A percentile compares a stretch with the other conserved stretches of the same genome.
These are phyloP conservation scores for Neophaeococcomyces mojaviensis DNA, from an alignment of 2,329 filamentous ascomycete genomes.

Conservation along the genomic window DNA sequence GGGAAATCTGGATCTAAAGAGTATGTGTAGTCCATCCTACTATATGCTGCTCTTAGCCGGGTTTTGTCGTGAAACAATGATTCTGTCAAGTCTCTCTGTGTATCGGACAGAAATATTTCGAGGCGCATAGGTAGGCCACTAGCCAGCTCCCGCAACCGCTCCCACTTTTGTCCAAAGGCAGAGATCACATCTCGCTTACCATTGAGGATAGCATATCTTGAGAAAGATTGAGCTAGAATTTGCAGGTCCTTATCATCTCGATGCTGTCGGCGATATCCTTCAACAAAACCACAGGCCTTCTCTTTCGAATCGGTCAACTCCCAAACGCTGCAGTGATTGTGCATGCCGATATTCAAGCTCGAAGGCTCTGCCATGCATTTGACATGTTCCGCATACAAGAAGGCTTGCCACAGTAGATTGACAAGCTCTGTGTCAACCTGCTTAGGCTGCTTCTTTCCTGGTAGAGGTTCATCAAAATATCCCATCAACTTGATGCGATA, in stretches of 20 bases:
- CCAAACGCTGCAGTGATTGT: slow-evolving; percentile 7
- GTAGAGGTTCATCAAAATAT: not conserved
- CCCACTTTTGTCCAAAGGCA: too few species aligned
- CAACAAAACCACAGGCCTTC: slow-evolving; percentile 1
- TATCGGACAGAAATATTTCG: too few species aligned
- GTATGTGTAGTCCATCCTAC: too few species aligned
- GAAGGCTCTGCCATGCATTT: not conserved
- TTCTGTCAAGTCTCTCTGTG: too few species aligned
- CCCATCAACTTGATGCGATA: not conserved
- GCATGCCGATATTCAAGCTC: slow-evolving; percentile 2
- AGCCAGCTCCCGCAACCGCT: too few species aligned
- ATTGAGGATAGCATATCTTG: too few species aligned
- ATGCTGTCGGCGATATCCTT: not conserved
- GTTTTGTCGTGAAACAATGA: too few species aligned
- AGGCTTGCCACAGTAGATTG: slow-evolving; percentile 1
- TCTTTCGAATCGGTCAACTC: not conserved
- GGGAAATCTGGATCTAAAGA: too few species aligned
- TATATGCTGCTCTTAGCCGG: too few species aligned
- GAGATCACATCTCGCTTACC: too few species aligned
- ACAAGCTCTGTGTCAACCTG: not conserved
- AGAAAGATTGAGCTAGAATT: too few species aligned
- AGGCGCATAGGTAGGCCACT: too few species aligned
- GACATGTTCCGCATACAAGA: not conserved
- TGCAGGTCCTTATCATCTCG: not conserved
- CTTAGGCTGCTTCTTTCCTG: not conserved